These are phyloP conservation scores for Cercospora sojina DNA, from an alignment of 2,329 filamentous ascomycete species.

Conservation along the genomic window DNA sequence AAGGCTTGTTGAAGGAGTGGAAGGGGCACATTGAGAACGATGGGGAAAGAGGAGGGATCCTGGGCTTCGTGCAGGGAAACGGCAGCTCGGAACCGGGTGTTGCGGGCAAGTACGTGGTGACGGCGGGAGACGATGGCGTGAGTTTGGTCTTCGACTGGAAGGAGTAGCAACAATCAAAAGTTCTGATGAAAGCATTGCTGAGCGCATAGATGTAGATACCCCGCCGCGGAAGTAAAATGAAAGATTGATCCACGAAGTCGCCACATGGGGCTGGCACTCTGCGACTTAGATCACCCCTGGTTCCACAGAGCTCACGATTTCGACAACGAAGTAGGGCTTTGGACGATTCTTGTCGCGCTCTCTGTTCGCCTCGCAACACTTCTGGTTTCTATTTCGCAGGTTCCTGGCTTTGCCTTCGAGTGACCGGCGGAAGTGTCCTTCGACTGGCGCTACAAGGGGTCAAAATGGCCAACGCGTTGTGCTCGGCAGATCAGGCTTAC, in stretches of 20 bases:
- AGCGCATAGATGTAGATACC: not conserved
- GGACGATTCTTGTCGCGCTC: not conserved
- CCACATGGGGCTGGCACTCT: not conserved
- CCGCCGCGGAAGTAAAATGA: not conserved
- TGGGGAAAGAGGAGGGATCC: conserved; percentile 74
- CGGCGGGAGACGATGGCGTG: conserved; percentile 83
- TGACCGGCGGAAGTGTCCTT: not conserved
- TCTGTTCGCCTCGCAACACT: not conserved
- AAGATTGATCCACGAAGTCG: not conserved
- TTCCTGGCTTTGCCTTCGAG: not conserved
- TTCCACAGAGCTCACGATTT: not conserved
- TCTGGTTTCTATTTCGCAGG: not conserved
- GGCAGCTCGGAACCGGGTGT: conserved; percentile 37
- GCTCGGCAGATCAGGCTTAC: no score
- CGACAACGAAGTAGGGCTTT: not conserved
- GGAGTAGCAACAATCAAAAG: not conserved
- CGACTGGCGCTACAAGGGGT: not conserved
- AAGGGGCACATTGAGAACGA: conserved; percentile 81
- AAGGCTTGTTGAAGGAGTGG: conserved; percentile 81
- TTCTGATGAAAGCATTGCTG: not conserved
- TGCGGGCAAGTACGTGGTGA: conserved; percentile 70
- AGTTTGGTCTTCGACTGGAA: conserved; percentile 58
- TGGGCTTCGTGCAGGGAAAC: conserved; percentile 83
- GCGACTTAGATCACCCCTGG: not conserved
- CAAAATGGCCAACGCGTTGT: not conserved